phyloP scores from a whole-genome alignment of 2,329 filamentous ascomycete species.

The Exophiala sp. region DNA sequence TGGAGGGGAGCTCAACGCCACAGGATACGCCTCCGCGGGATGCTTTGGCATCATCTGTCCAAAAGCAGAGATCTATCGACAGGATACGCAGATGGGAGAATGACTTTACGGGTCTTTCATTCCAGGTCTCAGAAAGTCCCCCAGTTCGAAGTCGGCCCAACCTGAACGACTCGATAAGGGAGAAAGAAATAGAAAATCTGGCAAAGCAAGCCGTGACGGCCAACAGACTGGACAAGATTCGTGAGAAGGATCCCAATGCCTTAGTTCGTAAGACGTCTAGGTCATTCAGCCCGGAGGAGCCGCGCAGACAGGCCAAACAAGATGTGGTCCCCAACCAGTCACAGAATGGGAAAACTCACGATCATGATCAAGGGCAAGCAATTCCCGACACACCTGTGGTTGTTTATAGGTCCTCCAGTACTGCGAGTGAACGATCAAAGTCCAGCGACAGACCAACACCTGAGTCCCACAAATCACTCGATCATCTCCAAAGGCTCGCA shows the following conservation, averaged over 20 bases:
- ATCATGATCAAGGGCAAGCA: constrained; percentile 27
- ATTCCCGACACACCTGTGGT: constrained; percentile 40
- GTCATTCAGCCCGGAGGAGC: constrained; percentile 17
- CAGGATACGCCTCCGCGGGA: constrained; percentile 23
- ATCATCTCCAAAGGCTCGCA: constrained; percentile 42
- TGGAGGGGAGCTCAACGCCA: constrained; percentile 23
- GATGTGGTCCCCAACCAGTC: constrained; percentile 2
- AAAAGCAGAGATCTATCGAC: constrained; percentile 23
- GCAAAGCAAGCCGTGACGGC: constrained; percentile 24
- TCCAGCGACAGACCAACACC: constrained; percentile 29
- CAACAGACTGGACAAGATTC: constrained; percentile 25
- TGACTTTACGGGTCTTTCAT: constrained; percentile 31
- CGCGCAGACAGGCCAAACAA: constrained; percentile 9
- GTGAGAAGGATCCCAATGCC: constrained; percentile 22
- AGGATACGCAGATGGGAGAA: constrained; percentile 30
- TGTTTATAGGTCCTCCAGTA: constrained; percentile 33
- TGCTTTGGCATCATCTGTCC: constrained; percentile 18
- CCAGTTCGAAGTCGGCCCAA: constrained; percentile 28
- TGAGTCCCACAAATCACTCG: constrained; percentile 24
- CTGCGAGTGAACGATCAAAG: constrained; percentile 11
- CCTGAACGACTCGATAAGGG: constrained; percentile 24
- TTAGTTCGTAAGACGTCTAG: constrained; percentile 21
- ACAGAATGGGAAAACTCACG: neutral
- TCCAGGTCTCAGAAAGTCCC: constrained; percentile 34
- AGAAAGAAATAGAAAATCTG: constrained; percentile 26